These are phyloP conservation scores for Metschnikowia vanudenii DNA, from an alignment of 805 yeast species.

Conservation along the genomic window DNA sequence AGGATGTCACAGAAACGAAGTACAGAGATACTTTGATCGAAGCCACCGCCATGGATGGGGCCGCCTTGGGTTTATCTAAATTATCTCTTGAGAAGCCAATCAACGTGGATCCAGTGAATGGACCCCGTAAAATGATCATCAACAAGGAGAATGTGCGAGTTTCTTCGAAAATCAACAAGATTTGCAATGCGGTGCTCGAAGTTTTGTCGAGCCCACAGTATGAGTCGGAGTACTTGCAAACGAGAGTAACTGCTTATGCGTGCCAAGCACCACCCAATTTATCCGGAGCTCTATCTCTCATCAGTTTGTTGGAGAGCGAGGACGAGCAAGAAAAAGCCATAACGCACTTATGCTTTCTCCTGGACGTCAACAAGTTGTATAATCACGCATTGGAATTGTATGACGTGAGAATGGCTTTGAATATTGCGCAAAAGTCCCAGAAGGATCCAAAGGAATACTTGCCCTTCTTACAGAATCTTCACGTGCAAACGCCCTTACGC, in stretches of 20 bases:
- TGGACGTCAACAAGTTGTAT: slow-evolving; percentile 83
- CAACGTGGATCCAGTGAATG: neutral
- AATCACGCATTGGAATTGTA: slow-evolving; percentile 77
- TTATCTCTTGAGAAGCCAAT: slow-evolving; percentile 6
- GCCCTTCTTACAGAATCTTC: slow-evolving; percentile 82
- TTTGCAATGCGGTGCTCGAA: slow-evolving; percentile 68
- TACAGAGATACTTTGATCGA: slow-evolving; percentile 64
- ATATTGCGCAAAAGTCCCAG: slow-evolving; percentile 93
- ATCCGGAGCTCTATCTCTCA: slow-evolving; percentile 65
- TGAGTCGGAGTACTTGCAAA: slow-evolving; percentile 61
- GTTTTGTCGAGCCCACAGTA: slow-evolving; percentile 54
- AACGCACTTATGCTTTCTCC: slow-evolving; percentile 84
- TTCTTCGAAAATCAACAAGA: slow-evolving; percentile 63
- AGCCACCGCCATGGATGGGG: neutral
- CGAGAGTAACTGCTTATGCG: slow-evolving; percentile 87
- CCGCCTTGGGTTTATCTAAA: slow-evolving; percentile 6
- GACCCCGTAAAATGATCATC: slow-evolving; percentile 31
- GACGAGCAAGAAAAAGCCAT: slow-evolving; percentile 56
- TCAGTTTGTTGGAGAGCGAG: slow-evolving; percentile 49
- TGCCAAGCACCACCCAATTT: slow-evolving; percentile 87
- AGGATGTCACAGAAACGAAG: slow-evolving; percentile 78
- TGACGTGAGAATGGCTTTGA: slow-evolving; percentile 74
- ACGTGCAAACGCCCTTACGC: slow-evolving; percentile 63
- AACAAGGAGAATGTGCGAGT: slow-evolving; percentile 37
- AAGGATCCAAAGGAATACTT: slow-evolving; percentile 96